Base-by-base conservation (phyloP, 2,329 filamentous ascomycete species). In the Cladosporium austrohemisphaericum region DNA sequence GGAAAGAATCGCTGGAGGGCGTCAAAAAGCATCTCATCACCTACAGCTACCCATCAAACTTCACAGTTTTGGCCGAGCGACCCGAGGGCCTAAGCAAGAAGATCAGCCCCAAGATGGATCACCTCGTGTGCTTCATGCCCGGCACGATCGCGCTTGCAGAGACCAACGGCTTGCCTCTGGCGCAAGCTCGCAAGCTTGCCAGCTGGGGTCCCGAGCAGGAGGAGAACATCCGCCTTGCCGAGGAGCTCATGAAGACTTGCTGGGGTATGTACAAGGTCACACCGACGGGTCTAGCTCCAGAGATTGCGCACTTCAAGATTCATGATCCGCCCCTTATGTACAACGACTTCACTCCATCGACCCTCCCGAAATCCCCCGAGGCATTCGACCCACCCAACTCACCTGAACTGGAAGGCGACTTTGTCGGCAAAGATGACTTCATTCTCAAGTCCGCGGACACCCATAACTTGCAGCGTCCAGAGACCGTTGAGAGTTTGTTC, bases 251-350 rank as follows among this genome's bases (percentile, higher is more conserved):
- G 76, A 92, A 95, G 53, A 97, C 93, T 1, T 98, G 93, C 76
- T 96, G 92, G 88, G 91, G 88, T 62, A 98, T 94, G 82, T 98
- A 98, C 73, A 86, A 89, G 65, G 84, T 78, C 60, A 96, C 91
- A 63, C 80, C 83, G 7, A 97, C 93, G 0, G 92, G 91, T 0
- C 80, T 98, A n/a, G 91, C 93, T 0, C 84, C 88, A 0, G 93
- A 98, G 70, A 98, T 98, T 62, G 87, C 89, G 0, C 88, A 95
- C 70, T 98, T 98, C 70, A 77, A 88, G 47, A 77, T 94, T 48
- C 78, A 81, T 58, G 72, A 81, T 25, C 85, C 86, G 2, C 85
- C 88, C 3, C 74, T 79, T 19, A 76, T 81, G 55, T 80, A 81
- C 60, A 76, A 78, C 20, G 76, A 58, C 71, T 81, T 67, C 61